phyloP scores from a whole-genome alignment of 768 basidiomycete species.

The Leucocoprinus leucothites region DNA sequence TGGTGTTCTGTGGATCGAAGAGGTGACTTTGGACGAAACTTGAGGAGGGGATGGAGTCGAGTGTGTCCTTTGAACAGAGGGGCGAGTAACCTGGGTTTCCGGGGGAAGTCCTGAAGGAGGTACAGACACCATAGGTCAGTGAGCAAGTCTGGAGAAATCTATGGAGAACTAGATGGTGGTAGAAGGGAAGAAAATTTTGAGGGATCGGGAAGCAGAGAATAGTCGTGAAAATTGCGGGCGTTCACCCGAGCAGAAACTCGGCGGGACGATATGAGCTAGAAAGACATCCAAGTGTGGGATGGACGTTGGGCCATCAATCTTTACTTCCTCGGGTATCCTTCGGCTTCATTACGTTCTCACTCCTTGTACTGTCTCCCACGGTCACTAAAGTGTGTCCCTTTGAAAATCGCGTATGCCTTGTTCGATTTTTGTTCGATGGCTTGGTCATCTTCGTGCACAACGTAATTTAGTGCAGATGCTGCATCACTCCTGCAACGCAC shows the following conservation, averaged over 20 bases:
- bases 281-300: slow-evolving; percentile 10
- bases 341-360: slow-evolving; percentile 8
- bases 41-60: slow-evolving; percentile 11
- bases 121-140: background rate
- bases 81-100: background rate
- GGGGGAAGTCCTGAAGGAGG: background rate
- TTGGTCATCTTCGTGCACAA: background rate
- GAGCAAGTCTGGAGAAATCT: background rate
- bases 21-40: slow-evolving; percentile 20
- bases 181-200: background rate
- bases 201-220: background rate
- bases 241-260: background rate
- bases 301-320: slow-evolving; percentile 1
- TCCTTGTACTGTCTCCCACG: slow-evolving; percentile 8
- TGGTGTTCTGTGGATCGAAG: slow-evolving; percentile 2
- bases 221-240: background rate
- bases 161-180: background rate
- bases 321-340: slow-evolving; percentile 9
- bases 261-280: background rate
- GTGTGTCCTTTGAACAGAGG: background rate
- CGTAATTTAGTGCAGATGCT: background rate
- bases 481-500: slow-evolving; percentile 1
- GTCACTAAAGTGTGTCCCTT: background rate
- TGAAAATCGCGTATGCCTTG: background rate
- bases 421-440: background rate